phyloP scores from a whole-genome alignment of 169 alveolate genomes.

The Neospora caninum region DNA sequence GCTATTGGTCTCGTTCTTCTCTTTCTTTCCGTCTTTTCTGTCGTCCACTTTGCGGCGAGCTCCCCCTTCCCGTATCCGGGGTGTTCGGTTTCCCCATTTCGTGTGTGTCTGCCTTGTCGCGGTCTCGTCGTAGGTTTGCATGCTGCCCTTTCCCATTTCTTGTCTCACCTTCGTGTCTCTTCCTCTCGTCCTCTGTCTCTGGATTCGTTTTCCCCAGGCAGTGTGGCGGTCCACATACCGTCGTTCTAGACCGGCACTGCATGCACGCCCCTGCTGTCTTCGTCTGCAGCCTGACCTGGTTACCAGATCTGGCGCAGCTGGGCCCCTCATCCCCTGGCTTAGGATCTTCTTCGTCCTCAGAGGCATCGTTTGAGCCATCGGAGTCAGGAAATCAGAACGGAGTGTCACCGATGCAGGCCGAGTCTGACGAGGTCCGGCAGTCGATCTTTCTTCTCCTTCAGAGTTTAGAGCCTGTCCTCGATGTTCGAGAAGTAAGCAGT shows the following conservation, averaged over 20 bases:
- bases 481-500: neutral
- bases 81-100: no score
- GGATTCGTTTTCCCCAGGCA: slow-evolving; percentile 9
- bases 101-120: no score
- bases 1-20: no score
- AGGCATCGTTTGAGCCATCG: neutral
- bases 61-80: no score
- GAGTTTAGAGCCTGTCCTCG: slow-evolving; percentile 18
- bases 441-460: neutral
- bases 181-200: no score
- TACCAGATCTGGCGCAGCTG: slow-evolving; percentile 9
- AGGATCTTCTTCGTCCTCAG: neutral
- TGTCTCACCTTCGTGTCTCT: no score
- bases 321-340: neutral
- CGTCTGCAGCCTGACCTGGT: slow-evolving; percentile 55
- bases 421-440: neutral
- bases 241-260: slow-evolving; percentile 33
- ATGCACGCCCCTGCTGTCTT: slow-evolving; percentile 47
- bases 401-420: neutral
- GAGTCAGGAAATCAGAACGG: neutral
- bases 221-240: slow-evolving; percentile 17
- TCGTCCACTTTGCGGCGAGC: no score
- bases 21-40: no score
- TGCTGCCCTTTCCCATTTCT: no score
- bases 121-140: no score